phyloP scores from a whole-genome alignment of 805 yeast species.

The Allodekkera sacchari region DNA sequence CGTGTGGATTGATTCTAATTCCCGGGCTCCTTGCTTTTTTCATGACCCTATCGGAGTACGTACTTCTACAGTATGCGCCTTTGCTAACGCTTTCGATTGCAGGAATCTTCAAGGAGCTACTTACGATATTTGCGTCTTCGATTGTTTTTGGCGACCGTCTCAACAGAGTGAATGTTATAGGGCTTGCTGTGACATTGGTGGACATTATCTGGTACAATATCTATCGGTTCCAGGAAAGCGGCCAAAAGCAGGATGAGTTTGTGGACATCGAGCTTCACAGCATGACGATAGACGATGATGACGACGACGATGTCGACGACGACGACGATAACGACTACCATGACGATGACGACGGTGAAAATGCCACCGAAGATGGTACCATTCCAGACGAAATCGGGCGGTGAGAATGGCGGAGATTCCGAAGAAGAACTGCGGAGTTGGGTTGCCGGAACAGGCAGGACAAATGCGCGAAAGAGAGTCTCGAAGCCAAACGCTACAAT shows the following conservation, averaged over 20 bases:
- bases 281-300: constrained; percentile 2
- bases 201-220: constrained; percentile 83
- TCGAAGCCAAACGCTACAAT: no score
- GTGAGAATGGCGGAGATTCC: no score
- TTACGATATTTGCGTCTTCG: constrained; percentile 67
- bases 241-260: constrained; percentile 7
- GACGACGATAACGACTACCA: neutral
- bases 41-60: constrained; percentile 85
- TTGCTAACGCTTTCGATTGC: constrained; percentile 83
- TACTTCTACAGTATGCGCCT: constrained; percentile 70
- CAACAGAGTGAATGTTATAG: constrained; percentile 59
- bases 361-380: no score
- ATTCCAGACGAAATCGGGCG: no score
- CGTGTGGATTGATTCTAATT: constrained; percentile 51
- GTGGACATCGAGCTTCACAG: constrained; percentile 13
- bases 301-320: neutral
- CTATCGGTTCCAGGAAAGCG: constrained; percentile 37
- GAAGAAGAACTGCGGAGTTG: no score
- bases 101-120: constrained; percentile 86
- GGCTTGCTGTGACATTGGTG: constrained; percentile 62
- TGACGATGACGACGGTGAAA: neutral
- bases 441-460: no score
- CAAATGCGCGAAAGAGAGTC: no score
- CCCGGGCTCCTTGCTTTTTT: constrained; percentile 87
- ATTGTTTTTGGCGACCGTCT: constrained; percentile 69